Base-by-base conservation (phyloP, 2,329 filamentous ascomycete species). In the Botrytis medusae region DNA sequence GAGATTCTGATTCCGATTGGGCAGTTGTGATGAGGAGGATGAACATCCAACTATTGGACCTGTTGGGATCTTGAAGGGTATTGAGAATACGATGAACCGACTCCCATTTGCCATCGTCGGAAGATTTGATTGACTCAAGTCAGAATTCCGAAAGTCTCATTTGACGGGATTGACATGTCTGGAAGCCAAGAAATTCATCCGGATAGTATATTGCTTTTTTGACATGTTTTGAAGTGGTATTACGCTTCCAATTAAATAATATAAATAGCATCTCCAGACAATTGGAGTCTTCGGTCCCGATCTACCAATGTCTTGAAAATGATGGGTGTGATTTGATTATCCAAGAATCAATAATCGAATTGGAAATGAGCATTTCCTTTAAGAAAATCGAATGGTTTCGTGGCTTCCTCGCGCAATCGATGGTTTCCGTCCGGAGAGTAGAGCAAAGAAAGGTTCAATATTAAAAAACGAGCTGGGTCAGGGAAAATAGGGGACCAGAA, bases 401-500 rank as follows among this genome's bases (percentile, higher is more conserved):
- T 60, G 20, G 2, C n/a, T 57, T 57, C n/a, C 51, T 29, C n/a
- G n/a, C n/a, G n/a, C 51, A 54, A 29, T 54, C 25, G 51, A 54
- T 54, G 51, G 18, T 29, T 54, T 54, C n/a, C 12, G 7, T 54
- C n/a, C 12, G 7, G 51, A 8, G 14, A 29, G 51, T 2, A 54
- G n/a, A 54, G 51, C 37, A 37, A 10, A 8, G n/a, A 20, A 16
- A 54, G 51, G 25, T 54, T 54, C 51, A 54, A 61, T 61, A 40
- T 40, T 34, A 2, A 40, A 20, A 32, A 46, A 34, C n/a, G 14
- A 67, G 32, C 12, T 20, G 16, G 46, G 46, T 54, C 48, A 40
- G 48, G 22, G 12, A 67, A 40, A 68, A 68, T 68, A 68, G 64
- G 64, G 64, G 64, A 68, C 48, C 34, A 42, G 34, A 22, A 68